These are phyloP conservation scores for Laguncularia racemosa DNA, from an alignment of 345 rosid genomes.

Conservation along the genomic window DNA sequence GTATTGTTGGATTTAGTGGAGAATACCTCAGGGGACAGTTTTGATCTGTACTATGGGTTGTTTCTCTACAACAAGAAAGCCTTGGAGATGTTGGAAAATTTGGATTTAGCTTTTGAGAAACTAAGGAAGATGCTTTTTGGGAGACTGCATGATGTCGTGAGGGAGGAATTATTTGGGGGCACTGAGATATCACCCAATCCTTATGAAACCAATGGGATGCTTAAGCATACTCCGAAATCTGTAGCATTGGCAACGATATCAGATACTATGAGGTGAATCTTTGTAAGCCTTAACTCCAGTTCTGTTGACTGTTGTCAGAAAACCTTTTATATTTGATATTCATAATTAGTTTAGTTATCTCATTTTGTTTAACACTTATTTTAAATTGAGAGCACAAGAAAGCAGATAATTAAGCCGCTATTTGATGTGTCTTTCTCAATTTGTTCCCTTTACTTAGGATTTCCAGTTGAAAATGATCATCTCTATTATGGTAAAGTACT, in stretches of 20 bases:
- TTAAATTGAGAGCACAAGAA: too few species aligned
- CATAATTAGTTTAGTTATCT: too few species aligned
- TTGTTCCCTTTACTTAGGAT: too few species aligned
- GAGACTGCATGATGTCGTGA: conserved; percentile 36
- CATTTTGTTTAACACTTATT: too few species aligned
- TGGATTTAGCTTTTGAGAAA: conserved; percentile 54
- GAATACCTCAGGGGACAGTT: conserved; percentile 53
- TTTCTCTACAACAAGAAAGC: conserved; percentile 58
- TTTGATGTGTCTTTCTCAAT: too few species aligned
- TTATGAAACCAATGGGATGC: neutral
- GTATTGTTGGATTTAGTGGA: conserved; percentile 41
- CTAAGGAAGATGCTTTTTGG: conserved; percentile 55
- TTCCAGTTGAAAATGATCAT: too few species aligned
- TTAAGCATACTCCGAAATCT: conserved; percentile 1
- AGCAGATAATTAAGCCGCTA: too few species aligned
- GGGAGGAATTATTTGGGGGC: conserved; percentile 24
- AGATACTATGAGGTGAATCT: conserved; percentile 6
- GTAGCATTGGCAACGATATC: conserved; percentile 2
- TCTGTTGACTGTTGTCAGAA: too few species aligned
- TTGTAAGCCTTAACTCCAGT: neutral
- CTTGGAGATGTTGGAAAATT: conserved; percentile 56
- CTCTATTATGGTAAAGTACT: too few species aligned
- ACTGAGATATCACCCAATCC: conserved; percentile 7
- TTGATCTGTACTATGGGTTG: conserved; percentile 74
- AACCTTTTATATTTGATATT: too few species aligned